These are phyloP conservation scores for Penicillium crystallinum DNA, from an alignment of 495 filamentous ascomycete genomes.

Conservation along the genomic window DNA sequence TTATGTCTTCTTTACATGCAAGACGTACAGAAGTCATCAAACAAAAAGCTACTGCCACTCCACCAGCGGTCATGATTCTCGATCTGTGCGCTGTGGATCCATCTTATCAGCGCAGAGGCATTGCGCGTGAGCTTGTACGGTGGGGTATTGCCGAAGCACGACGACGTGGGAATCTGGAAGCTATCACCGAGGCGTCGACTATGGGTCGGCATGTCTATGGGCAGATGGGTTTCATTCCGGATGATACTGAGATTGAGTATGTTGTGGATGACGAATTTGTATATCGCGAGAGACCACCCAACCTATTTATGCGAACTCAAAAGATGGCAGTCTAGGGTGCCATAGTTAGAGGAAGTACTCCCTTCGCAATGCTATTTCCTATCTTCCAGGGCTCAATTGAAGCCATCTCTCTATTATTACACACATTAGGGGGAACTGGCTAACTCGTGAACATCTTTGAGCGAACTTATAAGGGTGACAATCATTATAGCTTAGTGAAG, in stretches of 20 bases:
- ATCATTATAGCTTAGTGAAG: no score
- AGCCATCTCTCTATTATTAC: no score
- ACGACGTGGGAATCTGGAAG: slow-evolving; percentile 33
- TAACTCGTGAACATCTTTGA: no score
- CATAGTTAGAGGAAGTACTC: neutral
- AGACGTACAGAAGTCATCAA: slow-evolving; percentile 27
- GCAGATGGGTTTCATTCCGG: slow-evolving; percentile 32
- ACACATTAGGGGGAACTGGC: no score
- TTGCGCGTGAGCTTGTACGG: slow-evolving; percentile 32
- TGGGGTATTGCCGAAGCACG: slow-evolving; percentile 39
- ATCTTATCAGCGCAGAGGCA: slow-evolving; percentile 33
- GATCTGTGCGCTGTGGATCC: slow-evolving; percentile 39
- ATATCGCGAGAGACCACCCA: slow-evolving; percentile 20
- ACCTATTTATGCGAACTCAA: slow-evolving; percentile 34
- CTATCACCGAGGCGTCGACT: slow-evolving; percentile 35
- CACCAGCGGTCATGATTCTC: slow-evolving; percentile 33
- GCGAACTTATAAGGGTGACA: no score
- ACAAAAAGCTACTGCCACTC: slow-evolving; percentile 19
- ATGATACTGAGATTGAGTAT: slow-evolving; percentile 29
- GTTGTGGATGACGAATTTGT: slow-evolving; percentile 34
- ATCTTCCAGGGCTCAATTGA: no score
- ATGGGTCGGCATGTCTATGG: slow-evolving; percentile 41
- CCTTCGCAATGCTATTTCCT: no score
- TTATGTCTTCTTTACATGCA: slow-evolving; percentile 21
- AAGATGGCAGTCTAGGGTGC: neutral